Evolutionary conservation across 2,329 filamentous ascomycete genomes (phyloP).

Genomic region (Keithomyces neogunnii): DNA sequence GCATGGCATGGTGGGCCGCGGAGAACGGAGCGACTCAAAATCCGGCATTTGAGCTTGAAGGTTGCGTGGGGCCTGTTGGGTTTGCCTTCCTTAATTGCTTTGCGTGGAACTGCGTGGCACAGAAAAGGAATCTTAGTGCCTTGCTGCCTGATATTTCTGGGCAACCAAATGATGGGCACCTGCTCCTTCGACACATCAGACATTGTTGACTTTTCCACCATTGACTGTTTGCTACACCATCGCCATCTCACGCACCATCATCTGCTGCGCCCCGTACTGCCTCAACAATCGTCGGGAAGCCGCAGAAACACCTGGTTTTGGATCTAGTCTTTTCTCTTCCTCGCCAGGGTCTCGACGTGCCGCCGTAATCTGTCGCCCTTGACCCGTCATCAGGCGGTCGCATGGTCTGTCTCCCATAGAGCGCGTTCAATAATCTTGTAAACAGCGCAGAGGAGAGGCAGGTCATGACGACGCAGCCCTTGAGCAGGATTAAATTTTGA

Average conservation of each 20-base stretch:
- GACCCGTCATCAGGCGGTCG: constrained; percentile 7
- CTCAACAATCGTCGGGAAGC: constrained; percentile 16
- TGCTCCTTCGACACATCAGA: constrained; percentile 16
- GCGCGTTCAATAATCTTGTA: constrained; percentile 23
- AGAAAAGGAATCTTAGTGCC: not conserved
- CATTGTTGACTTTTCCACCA: constrained; percentile 20
- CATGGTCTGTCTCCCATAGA: constrained; percentile 12
- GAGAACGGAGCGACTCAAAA: constrained; percentile 13
- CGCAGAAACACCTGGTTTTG: constrained; percentile 13
- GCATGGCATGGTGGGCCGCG: constrained; percentile 4
- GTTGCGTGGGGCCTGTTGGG: not conserved
- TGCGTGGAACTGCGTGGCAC: not conserved
- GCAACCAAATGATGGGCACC: constrained; percentile 12
- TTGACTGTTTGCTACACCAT: constrained; percentile 22
- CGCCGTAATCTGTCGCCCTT: constrained; percentile 7
- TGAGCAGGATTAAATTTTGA: constrained; percentile 16
- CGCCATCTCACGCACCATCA: constrained; percentile 16
- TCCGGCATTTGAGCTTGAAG: not conserved
- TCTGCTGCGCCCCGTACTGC: constrained; percentile 14
- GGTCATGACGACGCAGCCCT: constrained; percentile 10
- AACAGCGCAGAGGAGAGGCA: constrained; percentile 20
- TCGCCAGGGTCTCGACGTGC: constrained; percentile 8
- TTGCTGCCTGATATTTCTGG: constrained; percentile 26
- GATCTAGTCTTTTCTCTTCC: constrained; percentile 11
- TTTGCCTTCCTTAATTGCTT: not conserved